Percentiles rank a stretch among this genome's conserved stretches.
phyloP scores from a whole-genome alignment of 768 basidiomycete genomes.

The Russula olivacea region DNA sequence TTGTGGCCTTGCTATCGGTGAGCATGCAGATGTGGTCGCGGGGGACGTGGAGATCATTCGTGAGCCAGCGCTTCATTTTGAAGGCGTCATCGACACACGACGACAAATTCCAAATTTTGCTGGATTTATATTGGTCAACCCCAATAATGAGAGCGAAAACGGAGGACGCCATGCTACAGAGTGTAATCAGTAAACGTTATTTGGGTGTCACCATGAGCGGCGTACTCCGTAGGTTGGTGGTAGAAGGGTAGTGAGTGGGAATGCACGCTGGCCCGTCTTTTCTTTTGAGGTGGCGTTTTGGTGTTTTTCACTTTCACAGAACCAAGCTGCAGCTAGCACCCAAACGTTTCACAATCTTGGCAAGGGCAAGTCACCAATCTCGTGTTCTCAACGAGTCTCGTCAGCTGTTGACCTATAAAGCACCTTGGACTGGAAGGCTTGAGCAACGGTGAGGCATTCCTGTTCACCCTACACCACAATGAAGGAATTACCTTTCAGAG shows the following conservation, averaged over 20 bases:
- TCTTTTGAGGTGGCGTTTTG: conserved; percentile 12
- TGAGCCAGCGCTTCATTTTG: conserved; percentile 51
- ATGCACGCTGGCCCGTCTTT: not conserved
- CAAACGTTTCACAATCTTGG: not conserved
- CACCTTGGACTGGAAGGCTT: not conserved
- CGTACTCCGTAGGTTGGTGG: conserved; percentile 9
- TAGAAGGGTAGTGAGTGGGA: conserved; percentile 2
- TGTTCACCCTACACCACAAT: conserved; percentile 13
- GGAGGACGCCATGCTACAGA: conserved; percentile 36
- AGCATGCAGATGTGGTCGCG: conserved; percentile 51
- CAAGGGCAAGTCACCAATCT: conserved; percentile 7
- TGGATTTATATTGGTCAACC: conserved; percentile 61
- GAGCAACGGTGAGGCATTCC: not conserved
- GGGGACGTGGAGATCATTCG: conserved; percentile 51
- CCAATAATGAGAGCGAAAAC: conserved; percentile 65
- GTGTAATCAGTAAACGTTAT: not conserved
- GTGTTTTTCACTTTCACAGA: not conserved
- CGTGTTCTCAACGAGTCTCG: conserved; percentile 16
- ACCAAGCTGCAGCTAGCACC: not conserved
- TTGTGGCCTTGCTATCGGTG: conserved; percentile 54
- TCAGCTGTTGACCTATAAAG: conserved; percentile 8
- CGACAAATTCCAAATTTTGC: conserved; percentile 55
- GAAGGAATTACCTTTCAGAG: conserved; percentile 7
- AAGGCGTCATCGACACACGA: conserved; percentile 62
- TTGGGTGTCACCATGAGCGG: not conserved